Conservation (phyloP, 768 basidiomycete species). For the Cystofilobasidium ferigula region DNA sequence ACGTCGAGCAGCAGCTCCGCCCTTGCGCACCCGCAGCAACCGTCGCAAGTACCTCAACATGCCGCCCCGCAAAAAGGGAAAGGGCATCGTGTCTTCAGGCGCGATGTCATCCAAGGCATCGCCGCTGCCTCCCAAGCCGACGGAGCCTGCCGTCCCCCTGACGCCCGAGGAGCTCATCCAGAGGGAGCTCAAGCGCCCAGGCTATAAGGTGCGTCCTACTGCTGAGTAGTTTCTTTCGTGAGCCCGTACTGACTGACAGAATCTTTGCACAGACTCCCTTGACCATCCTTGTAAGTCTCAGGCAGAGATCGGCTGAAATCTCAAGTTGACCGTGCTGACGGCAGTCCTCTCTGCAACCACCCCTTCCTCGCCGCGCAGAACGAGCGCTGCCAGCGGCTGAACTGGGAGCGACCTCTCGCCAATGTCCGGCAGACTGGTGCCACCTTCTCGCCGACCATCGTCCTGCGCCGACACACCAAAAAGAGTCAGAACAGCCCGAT, state of each 20-base stretch:
- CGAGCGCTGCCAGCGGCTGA: conserved; percentile 17
- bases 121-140: conserved; percentile 20
- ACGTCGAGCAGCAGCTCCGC: too few relatives aligned
- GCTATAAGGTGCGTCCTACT: conserved; percentile 14
- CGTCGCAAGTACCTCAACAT: not conserved
- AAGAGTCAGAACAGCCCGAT: conserved; percentile 51
- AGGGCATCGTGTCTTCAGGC: conserved; percentile 22
- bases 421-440: conserved; percentile 5
- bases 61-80: conserved; percentile 22
- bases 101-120: conserved; percentile 25
- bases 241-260: not conserved
- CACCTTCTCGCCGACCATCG: conserved; percentile 51
- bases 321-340: not conserved
- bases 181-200: conserved; percentile 17
- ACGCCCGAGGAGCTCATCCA: conserved; percentile 25
- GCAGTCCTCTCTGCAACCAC: not conserved
- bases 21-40: not conserved
- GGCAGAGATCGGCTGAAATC: not conserved
- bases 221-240: not conserved
- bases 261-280: conserved; percentile 3
- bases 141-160: conserved; percentile 16
- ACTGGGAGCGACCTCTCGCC: conserved; percentile 18
- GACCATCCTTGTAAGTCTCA: conserved; percentile 14
- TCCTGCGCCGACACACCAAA: conserved; percentile 55
- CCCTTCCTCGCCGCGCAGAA: not conserved